Conservation (phyloP, 371 early-diverging fungal genomes). For the Apophysomyces ossiformis region DNA sequence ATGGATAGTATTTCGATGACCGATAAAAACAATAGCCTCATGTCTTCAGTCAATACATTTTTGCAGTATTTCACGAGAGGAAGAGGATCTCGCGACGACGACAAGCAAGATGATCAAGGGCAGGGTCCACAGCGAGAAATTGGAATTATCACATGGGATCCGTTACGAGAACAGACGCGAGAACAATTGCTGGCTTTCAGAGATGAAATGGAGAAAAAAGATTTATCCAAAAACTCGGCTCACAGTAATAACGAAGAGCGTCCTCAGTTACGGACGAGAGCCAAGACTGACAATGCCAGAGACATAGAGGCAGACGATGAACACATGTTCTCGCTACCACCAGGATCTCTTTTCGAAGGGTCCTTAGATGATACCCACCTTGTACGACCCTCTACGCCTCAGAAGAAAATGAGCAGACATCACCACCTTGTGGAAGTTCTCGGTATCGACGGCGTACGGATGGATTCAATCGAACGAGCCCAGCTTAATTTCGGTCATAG, state of each 20-base stretch:
- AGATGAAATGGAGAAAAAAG: slow-evolving; percentile 30
- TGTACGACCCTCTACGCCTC: slow-evolving; percentile 21
- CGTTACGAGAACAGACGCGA: slow-evolving; percentile 31
- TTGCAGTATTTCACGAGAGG: slow-evolving; percentile 24
- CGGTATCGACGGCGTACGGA: slow-evolving; percentile 44
- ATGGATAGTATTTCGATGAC: slow-evolving; percentile 2
- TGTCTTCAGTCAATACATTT: slow-evolving; percentile 28
- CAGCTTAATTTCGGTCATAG: slow-evolving; percentile 13
- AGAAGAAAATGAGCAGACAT: slow-evolving; percentile 1
- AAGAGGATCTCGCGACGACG: slow-evolving; percentile 15
- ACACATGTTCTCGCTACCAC: background rate
- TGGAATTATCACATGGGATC: slow-evolving; percentile 41
- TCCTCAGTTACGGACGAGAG: background rate
- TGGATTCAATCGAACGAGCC: slow-evolving; percentile 30
- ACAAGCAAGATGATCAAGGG: background rate
- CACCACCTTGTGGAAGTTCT: slow-evolving; percentile 50
- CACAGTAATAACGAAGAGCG: background rate
- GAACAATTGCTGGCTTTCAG: slow-evolving; percentile 28
- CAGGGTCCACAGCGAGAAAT: slow-evolving; percentile 5
- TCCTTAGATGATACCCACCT: slow-evolving; percentile 12
- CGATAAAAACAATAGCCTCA: slow-evolving; percentile 16
- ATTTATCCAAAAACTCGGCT: background rate
- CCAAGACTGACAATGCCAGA: background rate
- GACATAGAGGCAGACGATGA: slow-evolving; percentile 3
- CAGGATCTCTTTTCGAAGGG: slow-evolving; percentile 6